Conservation (phyloP, 495 filamentous ascomycete genomes). For the Penicillium alfredii region DNA sequence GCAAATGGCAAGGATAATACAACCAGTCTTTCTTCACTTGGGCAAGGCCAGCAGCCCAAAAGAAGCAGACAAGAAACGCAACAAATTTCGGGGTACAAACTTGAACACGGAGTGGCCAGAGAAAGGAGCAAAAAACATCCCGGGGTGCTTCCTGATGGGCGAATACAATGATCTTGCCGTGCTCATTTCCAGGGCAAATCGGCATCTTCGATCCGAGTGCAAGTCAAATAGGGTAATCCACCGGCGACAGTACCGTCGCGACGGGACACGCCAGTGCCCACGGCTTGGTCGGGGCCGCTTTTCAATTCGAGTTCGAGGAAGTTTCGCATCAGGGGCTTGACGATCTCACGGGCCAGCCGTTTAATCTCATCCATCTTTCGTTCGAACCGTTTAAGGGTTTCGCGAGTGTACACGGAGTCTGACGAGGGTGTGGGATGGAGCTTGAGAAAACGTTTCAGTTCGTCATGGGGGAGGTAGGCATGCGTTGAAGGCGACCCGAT, state of each 20-base stretch:
- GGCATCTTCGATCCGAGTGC: conserved; percentile 65
- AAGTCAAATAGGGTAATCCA: conserved; percentile 69
- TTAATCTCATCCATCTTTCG: conserved; percentile 83
- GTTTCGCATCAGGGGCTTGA: conserved; percentile 80
- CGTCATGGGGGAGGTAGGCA: conserved; percentile 73
- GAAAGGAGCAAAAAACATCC: conserved; percentile 1
- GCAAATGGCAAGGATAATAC: conserved; percentile 3
- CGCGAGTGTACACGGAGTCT: conserved; percentile 63
- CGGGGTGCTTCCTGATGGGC: no score
- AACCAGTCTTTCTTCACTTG: not conserved
- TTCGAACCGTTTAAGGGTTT: conserved; percentile 76
- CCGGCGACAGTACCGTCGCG: conserved; percentile 19
- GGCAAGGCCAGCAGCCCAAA: conserved; percentile 16
- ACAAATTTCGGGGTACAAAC: conserved; percentile 1
- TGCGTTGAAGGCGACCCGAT: conserved; percentile 54
- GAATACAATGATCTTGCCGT: no score
- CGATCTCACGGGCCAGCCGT: conserved; percentile 68
- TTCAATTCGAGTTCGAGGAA: conserved; percentile 70
- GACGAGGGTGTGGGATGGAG: conserved; percentile 43
- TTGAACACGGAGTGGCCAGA: conserved; percentile 1
- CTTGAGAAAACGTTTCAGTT: conserved; percentile 83
- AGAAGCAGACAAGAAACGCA: not conserved
- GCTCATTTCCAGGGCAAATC: conserved; percentile 71
- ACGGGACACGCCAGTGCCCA: not conserved
- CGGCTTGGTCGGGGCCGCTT: conserved; percentile 20